Conservation (phyloP, 2,329 filamentous ascomycete genomes). For the Microcyclospora pomicola region DNA sequence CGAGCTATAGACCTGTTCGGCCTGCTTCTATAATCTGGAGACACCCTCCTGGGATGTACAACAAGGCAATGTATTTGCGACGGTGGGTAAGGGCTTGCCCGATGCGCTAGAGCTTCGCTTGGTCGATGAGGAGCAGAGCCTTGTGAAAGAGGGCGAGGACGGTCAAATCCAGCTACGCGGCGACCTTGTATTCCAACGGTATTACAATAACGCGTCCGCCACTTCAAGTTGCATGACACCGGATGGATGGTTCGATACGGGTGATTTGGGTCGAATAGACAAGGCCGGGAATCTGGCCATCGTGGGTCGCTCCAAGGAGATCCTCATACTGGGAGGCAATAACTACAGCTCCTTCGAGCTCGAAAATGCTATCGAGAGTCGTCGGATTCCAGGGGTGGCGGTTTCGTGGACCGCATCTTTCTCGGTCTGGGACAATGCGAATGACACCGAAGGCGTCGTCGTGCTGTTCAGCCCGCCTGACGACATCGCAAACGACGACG, state of each 20-base stretch:
- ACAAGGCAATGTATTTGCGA: neutral
- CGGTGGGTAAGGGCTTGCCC: neutral
- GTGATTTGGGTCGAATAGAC: conserved; percentile 1
- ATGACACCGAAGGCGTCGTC: too few relatives aligned
- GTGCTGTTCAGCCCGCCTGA: too few relatives aligned
- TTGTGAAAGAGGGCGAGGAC: neutral
- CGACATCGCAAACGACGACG: too few relatives aligned
- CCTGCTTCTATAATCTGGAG: too few relatives aligned
- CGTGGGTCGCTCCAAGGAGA: neutral
- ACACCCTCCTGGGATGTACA: too few relatives aligned
- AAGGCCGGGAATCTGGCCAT: neutral
- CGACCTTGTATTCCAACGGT: neutral
- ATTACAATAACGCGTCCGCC: neutral
- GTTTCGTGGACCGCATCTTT: too few relatives aligned
- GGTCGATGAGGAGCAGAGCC: neutral
- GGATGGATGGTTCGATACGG: conserved; percentile 1
- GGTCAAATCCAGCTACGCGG: neutral
- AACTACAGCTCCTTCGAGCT: conserved; percentile 30
- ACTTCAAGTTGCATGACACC: too few relatives aligned
- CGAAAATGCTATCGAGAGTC: too few relatives aligned
- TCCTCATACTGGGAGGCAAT: conserved; percentile 47
- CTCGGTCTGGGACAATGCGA: too few relatives aligned
- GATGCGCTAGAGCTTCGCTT: neutral
- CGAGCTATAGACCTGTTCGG: too few relatives aligned
- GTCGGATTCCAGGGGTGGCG: too few relatives aligned